These are phyloP conservation scores for Cyathus striatus DNA, from an alignment of 768 basidiomycete genomes.

Conservation along the genomic window DNA sequence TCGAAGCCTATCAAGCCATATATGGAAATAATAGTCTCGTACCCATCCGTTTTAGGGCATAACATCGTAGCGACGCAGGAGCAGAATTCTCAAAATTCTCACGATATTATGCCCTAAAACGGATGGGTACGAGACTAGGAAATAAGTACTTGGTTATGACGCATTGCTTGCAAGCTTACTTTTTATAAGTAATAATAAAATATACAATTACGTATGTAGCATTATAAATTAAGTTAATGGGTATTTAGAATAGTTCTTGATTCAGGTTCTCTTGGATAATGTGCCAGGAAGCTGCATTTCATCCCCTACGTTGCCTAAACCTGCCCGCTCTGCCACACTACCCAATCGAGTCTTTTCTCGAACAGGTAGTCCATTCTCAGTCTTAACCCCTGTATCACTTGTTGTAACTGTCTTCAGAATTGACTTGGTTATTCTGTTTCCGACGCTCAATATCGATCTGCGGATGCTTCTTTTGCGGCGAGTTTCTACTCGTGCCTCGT, in stretches of 20 bases:
- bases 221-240: background rate
- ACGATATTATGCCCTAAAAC: too few relatives aligned
- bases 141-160: too few relatives aligned
- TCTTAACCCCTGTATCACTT: background rate
- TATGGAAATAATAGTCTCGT: too few relatives aligned
- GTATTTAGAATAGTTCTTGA: background rate
- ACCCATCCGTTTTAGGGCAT: too few relatives aligned
- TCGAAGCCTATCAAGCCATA: too few relatives aligned
- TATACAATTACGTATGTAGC: background rate
- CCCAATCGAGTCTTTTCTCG: background rate
- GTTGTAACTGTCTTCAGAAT: background rate
- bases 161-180: background rate
- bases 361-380: background rate
- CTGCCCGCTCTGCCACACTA: background rate
- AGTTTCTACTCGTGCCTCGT: conserved; percentile 9
- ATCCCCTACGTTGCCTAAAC: background rate
- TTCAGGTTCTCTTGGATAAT: background rate
- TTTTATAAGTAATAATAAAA: background rate
- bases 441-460: background rate
- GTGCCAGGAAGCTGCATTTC: background rate
- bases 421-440: conserved; percentile 2
- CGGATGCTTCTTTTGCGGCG: conserved; percentile 2
- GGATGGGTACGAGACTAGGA: too few relatives aligned
- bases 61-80: too few relatives aligned
- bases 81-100: too few relatives aligned